These are phyloP conservation scores for Eimeria necatrix DNA, from an alignment of 169 alveolate genomes.

Conservation along the genomic window DNA sequence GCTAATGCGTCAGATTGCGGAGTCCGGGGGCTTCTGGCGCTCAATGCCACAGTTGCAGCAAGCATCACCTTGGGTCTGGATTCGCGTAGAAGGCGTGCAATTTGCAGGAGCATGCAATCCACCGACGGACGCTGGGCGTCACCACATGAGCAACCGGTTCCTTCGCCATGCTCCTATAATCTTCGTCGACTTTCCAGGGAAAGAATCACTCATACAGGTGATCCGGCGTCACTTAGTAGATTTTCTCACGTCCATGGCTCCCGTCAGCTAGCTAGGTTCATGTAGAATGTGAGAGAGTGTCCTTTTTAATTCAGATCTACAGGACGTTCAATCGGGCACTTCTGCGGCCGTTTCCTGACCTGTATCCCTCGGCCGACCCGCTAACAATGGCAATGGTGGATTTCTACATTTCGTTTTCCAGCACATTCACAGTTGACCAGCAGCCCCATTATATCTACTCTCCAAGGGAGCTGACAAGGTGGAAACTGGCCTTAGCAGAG, in stretches of 20 bases:
- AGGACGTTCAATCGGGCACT: slow-evolving; percentile 98
- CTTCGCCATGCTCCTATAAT: slow-evolving; percentile 96
- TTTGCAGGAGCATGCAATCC: slow-evolving; percentile 99
- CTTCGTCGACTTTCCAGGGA: slow-evolving; percentile 99
- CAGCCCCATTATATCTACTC: slow-evolving; percentile 99
- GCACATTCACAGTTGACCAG: slow-evolving; percentile 96
- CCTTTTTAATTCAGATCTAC: slow-evolving; percentile 80
- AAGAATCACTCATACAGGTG: slow-evolving; percentile 96
- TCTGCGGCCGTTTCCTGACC: slow-evolving; percentile 84
- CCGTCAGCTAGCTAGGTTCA: not conserved
- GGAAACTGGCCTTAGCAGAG: slow-evolving; percentile 90
- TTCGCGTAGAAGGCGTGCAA: slow-evolving; percentile 96
- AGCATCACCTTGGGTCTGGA: slow-evolving; percentile 89
- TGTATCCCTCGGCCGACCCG: slow-evolving; percentile 91
- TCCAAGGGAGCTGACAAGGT: slow-evolving; percentile 99
- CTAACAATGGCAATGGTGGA: slow-evolving; percentile 98
- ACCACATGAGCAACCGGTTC: slow-evolving; percentile 97
- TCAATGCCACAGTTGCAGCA: slow-evolving; percentile 88
- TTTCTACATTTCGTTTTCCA: slow-evolving; percentile 95
- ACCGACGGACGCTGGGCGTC: slow-evolving; percentile 99
- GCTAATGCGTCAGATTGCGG: slow-evolving; percentile 97
- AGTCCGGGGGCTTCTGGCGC: slow-evolving; percentile 98
- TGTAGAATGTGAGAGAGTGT: not conserved
- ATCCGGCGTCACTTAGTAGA: not conserved
- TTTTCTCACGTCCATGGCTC: not conserved